Conservation (phyloP, 1,284 basidiomycete species). For the Moesziomyces antarcticus region DNA sequence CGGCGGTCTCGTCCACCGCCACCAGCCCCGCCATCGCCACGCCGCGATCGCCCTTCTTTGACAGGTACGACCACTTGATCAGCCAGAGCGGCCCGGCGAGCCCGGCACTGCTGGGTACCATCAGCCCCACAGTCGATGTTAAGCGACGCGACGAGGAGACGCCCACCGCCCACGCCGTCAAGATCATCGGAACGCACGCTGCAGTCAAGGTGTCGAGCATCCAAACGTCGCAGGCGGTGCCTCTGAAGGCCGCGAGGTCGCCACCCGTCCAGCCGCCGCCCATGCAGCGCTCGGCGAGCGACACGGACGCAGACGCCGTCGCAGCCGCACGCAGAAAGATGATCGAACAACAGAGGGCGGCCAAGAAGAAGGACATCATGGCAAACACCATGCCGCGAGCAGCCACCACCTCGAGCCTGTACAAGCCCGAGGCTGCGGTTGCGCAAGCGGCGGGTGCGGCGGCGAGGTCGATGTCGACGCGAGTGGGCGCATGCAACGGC, state of each 20-base stretch:
- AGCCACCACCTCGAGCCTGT: slow-evolving; percentile 11
- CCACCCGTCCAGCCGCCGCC: slow-evolving; percentile 8
- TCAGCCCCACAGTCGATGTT: background rate
- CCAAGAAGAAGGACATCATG: slow-evolving; percentile 41
- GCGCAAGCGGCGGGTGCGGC: too few species aligned
- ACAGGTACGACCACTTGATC: slow-evolving; percentile 37
- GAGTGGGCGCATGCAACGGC: too few species aligned
- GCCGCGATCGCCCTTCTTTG: slow-evolving; percentile 50
- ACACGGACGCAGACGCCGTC: slow-evolving; percentile 17
- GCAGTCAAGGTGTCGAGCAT: slow-evolving; percentile 19
- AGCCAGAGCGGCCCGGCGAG: slow-evolving; percentile 25
- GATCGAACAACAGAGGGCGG: slow-evolving; percentile 52
- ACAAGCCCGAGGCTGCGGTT: background rate
- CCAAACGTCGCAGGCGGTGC: slow-evolving; percentile 5
- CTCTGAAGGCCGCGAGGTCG: background rate
- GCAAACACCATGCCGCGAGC: slow-evolving; percentile 28
- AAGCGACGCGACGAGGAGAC: slow-evolving; percentile 17
- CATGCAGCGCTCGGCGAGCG: slow-evolving; percentile 30
- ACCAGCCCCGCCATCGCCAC: slow-evolving; percentile 17
- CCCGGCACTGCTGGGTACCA: slow-evolving; percentile 20
- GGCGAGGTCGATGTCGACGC: too few species aligned
- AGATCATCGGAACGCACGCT: slow-evolving; percentile 25
- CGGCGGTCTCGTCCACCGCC: slow-evolving; percentile 12
- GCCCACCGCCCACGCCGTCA: slow-evolving; percentile 37
- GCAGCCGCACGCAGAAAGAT: slow-evolving; percentile 42